A percentile compares a stretch with the other conserved stretches of the same genome.
phyloP scores from a whole-genome alignment of 352 stramenopile genomes.

The Pythium oligandrum region DNA sequence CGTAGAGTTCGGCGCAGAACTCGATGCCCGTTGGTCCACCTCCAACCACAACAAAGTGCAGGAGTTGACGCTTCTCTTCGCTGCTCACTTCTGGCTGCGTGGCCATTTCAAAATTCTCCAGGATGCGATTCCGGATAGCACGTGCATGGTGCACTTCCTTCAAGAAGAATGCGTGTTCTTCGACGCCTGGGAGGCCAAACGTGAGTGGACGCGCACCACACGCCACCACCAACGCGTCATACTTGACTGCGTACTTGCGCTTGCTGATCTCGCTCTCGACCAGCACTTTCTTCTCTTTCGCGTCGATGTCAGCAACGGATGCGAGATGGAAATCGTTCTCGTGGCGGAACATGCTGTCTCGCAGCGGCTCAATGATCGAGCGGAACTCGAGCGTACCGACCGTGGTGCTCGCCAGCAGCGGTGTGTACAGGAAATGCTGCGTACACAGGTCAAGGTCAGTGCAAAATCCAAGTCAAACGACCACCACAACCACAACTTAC shows the following conservation, averaged over 20 bases:
- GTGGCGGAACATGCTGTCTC: conserved; percentile 73
- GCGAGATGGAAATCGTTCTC: conserved; percentile 75
- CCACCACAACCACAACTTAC: conserved; percentile 18
- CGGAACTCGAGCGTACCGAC: conserved; percentile 96
- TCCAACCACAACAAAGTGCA: conserved; percentile 98
- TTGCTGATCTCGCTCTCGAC: conserved; percentile 62
- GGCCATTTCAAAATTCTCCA: conserved; percentile 94
- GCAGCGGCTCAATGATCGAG: conserved; percentile 95
- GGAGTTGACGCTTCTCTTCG: conserved; percentile 86
- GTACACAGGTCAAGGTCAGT: neutral
- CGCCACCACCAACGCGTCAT: conserved; percentile 93
- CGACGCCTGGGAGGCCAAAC: conserved; percentile 89
- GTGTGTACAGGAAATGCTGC: conserved; percentile 98
- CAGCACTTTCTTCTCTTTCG: conserved; percentile 61
- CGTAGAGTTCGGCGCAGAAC: conserved; percentile 95
- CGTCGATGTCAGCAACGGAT: conserved; percentile 70
- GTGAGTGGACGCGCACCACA: conserved; percentile 93
- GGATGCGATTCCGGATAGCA: conserved; percentile 69
- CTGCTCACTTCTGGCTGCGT: conserved; percentile 79
- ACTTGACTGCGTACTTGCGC: conserved; percentile 78
- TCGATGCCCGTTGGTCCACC: conserved; percentile 94
- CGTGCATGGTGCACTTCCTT: conserved; percentile 96
- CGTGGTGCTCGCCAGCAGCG: conserved; percentile 93
- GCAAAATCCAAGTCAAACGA: neutral
- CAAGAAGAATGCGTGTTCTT: conserved; percentile 95